Base-by-base conservation (phyloP, 2,329 filamentous ascomycete species). In the Dothideomycetes sp. region DNA sequence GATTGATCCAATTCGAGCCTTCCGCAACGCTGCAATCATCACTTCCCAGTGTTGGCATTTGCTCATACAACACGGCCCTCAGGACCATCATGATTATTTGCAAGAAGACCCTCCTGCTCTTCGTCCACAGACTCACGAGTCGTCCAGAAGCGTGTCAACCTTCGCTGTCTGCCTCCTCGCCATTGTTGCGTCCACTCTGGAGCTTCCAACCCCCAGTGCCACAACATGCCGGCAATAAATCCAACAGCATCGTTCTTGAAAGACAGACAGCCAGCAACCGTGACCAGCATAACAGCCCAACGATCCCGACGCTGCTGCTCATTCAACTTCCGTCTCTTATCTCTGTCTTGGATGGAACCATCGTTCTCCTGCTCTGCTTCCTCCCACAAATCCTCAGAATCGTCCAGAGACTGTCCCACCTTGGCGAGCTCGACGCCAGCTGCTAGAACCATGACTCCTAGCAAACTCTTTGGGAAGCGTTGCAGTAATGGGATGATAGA, bases 211-310 rank as follows among this genome's bases (percentile, higher is more conserved):
- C 77, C 75, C 63, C 73, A 80, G 60, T 89, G 78, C 58, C 86
- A 93, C 3, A 84, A 58, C 69, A 94, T 74, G 0, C 89, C 89
- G 0, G 82, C 84, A 11, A 83, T 45, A 53, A 95, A 94, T 0
- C 89, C 89, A 5, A 94, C 74, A 0, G 81, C 87, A 61, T 94
- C 88, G 55, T 95, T 96, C 59, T 78, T 82, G 53, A 94, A 94
- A 0, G 85, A 86, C 35, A 96, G 62, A 40, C 94, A 72, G 3
- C 82, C 74, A 0, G 84, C 87, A 7, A 85, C 78, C 0, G 89
- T 96, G 47, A 88, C 80, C 44, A 94, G 70, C 87, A 95, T 93
- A 0, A 94, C 80, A 16, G 78, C 84, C 83, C 85, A 94, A 43
- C 87, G 71, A 58, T 85, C 77, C 42, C 73, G 73, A 32, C 78